Percentiles rank a stretch among this genome's conserved stretches.
These are phyloP conservation scores for Colletotrichum sp. DNA, from an alignment of 2,329 filamentous ascomycete genomes.

Conservation along the genomic window DNA sequence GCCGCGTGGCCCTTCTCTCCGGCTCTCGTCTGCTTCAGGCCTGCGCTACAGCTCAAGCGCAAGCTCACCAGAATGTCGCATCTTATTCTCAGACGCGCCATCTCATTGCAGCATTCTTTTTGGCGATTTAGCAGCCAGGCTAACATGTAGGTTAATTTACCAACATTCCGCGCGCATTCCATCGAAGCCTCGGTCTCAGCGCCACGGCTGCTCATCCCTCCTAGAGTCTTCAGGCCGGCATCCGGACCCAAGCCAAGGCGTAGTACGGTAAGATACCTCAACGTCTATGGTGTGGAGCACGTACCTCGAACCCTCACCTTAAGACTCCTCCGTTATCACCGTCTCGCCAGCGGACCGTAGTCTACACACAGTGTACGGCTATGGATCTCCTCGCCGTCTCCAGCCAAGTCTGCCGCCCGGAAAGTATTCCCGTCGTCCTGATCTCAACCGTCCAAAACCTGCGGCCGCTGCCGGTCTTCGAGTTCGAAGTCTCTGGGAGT, in stretches of 20 bases:
- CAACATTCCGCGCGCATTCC: slow-evolving; percentile 7
- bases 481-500: background rate
- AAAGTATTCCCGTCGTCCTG: background rate
- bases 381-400: background rate
- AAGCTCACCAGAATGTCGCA: slow-evolving; percentile 14
- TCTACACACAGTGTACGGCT: background rate
- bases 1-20: background rate
- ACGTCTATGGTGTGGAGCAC: slow-evolving; percentile 12
- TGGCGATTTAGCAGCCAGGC: background rate
- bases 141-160: slow-evolving; percentile 10
- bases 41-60: background rate
- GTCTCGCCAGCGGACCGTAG: background rate
- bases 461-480: slow-evolving; percentile 4
- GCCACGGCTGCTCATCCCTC: background rate
- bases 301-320: background rate
- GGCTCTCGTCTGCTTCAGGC: slow-evolving; percentile 6
- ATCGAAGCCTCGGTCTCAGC: slow-evolving; percentile 3
- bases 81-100: slow-evolving; percentile 12
- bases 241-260: background rate
- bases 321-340: background rate
- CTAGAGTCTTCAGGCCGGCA: background rate
- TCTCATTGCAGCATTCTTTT: slow-evolving; percentile 6
- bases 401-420: background rate
- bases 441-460: background rate
- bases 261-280: background rate